Evolutionary conservation across 371 early-diverging fungal genomes (phyloP).

Genomic region (Quaeritorhiza haematococci): DNA sequence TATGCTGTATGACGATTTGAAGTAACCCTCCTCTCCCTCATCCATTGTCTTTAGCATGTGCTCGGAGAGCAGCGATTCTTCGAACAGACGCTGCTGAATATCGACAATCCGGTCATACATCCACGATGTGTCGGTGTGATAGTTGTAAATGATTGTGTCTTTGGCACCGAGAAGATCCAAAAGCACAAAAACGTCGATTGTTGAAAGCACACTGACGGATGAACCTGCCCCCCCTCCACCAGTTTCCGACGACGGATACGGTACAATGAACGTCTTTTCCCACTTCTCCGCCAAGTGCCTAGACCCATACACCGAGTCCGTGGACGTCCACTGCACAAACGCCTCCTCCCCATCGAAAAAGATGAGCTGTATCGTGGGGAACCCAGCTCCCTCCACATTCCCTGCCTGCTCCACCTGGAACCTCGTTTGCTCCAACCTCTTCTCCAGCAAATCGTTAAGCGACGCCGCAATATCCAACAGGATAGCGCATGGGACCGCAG

Average conservation of each 20-base stretch:
- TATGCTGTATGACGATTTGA: not conserved
- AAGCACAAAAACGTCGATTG: constrained; percentile 82
- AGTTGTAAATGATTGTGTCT: constrained; percentile 21
- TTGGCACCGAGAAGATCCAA: constrained; percentile 77
- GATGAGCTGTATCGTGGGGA: constrained; percentile 72
- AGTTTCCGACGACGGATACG: not conserved
- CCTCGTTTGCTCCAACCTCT: constrained; percentile 30
- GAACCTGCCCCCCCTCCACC: constrained; percentile 11
- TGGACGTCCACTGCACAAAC: constrained; percentile 65
- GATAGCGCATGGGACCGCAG: constrained; percentile 67
- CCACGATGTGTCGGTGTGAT: constrained; percentile 25
- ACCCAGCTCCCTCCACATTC: constrained; percentile 9
- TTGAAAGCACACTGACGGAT: not conserved
- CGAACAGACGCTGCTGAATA: constrained; percentile 24
- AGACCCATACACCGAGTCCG: constrained; percentile 90
- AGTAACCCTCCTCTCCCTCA: constrained; percentile 21
- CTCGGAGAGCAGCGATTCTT: constrained; percentile 9
- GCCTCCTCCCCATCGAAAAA: constrained; percentile 98
- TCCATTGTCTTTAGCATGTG: not conserved
- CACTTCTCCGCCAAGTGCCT: constrained; percentile 59
- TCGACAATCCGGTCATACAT: constrained; percentile 29
- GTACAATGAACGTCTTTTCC: constrained; percentile 17
- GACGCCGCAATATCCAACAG: constrained; percentile 72
- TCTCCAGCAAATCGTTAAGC: constrained; percentile 34
- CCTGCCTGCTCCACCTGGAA: not conserved